A percentile compares a stretch with the other conserved stretches of the same genome.
Conservation (phyloP, 75 land plant genomes). For the Sequoia sempervirens region DNA sequence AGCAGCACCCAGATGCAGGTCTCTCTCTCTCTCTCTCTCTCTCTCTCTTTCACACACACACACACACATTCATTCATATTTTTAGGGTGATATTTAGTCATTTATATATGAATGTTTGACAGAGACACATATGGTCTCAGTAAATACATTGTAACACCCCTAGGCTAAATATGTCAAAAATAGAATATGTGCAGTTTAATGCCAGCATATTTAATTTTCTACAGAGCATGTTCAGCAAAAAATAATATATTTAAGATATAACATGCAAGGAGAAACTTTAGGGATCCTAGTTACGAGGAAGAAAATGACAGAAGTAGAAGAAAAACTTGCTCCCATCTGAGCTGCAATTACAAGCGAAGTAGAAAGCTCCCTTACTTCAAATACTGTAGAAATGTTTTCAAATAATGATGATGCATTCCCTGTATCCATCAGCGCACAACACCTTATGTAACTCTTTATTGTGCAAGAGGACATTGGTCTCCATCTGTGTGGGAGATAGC, state of each 20-base stretch:
- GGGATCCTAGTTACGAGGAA: background rate
- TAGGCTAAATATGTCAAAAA: background rate
- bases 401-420: background rate
- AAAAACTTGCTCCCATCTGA: background rate
- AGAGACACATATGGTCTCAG: background rate
- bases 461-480: background rate
- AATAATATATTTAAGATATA: background rate
- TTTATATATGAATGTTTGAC: background rate
- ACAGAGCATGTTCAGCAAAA: background rate
- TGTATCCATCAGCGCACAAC: background rate
- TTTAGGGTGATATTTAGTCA: background rate
- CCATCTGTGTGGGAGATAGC: too few species aligned
- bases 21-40: conserved; percentile 8
- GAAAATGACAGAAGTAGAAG: background rate
- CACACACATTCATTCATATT: background rate
- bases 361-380: background rate
- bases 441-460: background rate
- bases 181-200: background rate
- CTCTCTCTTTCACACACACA: too few species aligned
- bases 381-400: background rate
- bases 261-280: background rate
- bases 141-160: background rate
- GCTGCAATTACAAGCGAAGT: background rate
- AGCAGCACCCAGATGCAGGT: conserved; percentile 73
- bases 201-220: background rate